phyloP scores from a whole-genome alignment of 768 basidiomycete species.

The Tricholoma sp. region DNA sequence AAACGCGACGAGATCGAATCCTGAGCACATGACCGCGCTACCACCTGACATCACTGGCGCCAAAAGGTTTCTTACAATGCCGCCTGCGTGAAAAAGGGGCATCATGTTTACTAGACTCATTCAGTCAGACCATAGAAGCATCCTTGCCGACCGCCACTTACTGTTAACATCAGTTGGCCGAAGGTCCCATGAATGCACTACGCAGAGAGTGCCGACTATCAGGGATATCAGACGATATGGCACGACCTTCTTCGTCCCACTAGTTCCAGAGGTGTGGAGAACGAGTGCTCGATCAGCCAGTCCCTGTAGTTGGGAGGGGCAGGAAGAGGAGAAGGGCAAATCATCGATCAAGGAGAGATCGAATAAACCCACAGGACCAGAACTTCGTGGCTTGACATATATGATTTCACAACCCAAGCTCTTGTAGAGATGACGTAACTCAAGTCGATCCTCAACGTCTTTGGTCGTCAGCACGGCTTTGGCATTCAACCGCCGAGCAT shows the following conservation, averaged over 20 bases:
- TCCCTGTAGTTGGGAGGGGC: constrained; percentile 27
- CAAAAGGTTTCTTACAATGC: constrained; percentile 52
- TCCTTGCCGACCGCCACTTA: constrained; percentile 16
- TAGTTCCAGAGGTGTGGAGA: constrained; percentile 58
- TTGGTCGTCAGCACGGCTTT: constrained; percentile 38
- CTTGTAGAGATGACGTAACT: constrained; percentile 24
- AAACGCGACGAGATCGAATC: constrained; percentile 48
- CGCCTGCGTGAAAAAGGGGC: constrained; percentile 59
- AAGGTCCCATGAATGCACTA: constrained; percentile 39
- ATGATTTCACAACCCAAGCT: constrained; percentile 37
- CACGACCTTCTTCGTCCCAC: constrained; percentile 48
- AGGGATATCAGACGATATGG: constrained; percentile 38
- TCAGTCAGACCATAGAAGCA: background rate
- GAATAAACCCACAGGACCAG: constrained; percentile 36
- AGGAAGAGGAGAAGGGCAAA: constrained; percentile 6
- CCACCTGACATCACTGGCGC: constrained; percentile 55
- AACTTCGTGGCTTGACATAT: constrained; percentile 26
- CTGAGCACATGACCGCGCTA: constrained; percentile 48
- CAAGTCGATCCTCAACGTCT: constrained; percentile 35
- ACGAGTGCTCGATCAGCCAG: constrained; percentile 47
- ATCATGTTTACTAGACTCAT: constrained; percentile 36
- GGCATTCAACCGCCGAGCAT: constrained; percentile 34
- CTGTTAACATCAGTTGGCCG: constrained; percentile 39
- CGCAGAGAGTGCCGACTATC: constrained; percentile 39
- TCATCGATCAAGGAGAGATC: constrained; percentile 29